phyloP scores from a whole-genome alignment of 306 rosid genomes.

The Ochetophila trinervis region DNA sequence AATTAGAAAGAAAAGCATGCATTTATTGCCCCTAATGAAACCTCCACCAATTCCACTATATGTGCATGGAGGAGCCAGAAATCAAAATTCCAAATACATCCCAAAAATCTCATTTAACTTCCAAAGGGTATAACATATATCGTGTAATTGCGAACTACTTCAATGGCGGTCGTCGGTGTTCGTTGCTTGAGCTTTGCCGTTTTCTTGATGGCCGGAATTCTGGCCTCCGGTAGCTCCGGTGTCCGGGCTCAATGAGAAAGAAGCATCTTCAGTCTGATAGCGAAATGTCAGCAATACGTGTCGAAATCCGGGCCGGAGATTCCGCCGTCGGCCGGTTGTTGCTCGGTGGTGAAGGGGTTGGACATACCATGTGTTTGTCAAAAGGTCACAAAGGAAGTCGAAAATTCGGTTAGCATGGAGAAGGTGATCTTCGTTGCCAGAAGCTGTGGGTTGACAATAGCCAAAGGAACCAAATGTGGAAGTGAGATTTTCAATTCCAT shows the following conservation, averaged over 20 bases:
- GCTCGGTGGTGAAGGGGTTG: neutral
- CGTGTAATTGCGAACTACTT: too few species aligned
- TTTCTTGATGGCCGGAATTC: neutral
- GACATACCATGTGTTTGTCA: constrained; percentile 1
- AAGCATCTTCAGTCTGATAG: neutral
- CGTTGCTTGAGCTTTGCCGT: neutral
- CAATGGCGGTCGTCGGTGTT: neutral
- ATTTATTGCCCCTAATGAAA: too few species aligned
- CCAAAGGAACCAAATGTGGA: constrained; percentile 21
- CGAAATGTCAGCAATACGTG: neutral
- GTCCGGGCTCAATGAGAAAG: neutral
- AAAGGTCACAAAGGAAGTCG: neutral
- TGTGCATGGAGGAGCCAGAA: too few species aligned
- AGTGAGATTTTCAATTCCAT: neutral
- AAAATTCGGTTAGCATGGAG: neutral
- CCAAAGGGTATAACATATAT: too few species aligned
- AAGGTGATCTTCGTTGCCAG: constrained; percentile 8
- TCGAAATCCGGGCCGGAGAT: neutral
- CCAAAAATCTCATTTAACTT: too few species aligned
- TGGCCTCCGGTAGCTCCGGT: neutral
- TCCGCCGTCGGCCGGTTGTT: neutral
- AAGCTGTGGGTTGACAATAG: constrained; percentile 3
- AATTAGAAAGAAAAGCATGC: too few species aligned
- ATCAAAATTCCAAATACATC: too few species aligned
- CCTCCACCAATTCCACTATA: too few species aligned